Evolutionary conservation across 257 asterid species (phyloP).

Genomic region (Scutellaria barbata): DNA sequence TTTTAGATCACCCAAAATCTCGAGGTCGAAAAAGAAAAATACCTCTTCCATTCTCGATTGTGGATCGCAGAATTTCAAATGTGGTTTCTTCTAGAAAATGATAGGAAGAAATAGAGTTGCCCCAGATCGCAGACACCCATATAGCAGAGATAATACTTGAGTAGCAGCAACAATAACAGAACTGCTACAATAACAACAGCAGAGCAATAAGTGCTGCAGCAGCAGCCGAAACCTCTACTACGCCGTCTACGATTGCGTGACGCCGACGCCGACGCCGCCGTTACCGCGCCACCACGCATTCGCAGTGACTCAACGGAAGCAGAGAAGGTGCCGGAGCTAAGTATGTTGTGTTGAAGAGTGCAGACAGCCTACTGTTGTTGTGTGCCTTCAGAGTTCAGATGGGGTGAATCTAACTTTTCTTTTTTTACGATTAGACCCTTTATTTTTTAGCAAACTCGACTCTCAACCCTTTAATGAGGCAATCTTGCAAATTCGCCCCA

Average conservation of each 20-base stretch:
- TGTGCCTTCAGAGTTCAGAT: neutral
- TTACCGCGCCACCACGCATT: neutral
- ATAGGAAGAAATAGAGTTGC: neutral
- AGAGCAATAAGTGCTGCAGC: conserved; percentile 24
- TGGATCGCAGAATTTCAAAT: neutral
- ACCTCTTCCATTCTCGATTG: neutral
- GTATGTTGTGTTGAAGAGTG: too few species aligned
- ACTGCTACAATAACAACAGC: neutral
- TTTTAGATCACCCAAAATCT: neutral
- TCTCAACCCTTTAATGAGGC: too few species aligned
- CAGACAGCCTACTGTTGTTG: neutral
- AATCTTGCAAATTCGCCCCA: too few species aligned
- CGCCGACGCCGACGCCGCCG: conserved; percentile 1
- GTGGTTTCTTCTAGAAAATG: neutral
- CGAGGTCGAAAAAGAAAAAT: neutral
- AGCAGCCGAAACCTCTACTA: conserved; percentile 20
- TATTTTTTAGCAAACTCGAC: neutral
- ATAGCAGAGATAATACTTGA: neutral
- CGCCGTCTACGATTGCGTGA: conserved; percentile 25
- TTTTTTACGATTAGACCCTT: neutral
- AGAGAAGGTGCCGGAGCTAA: neutral
- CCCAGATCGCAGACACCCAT: neutral
- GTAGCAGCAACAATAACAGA: conserved; percentile 10
- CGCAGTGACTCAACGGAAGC: too few species aligned
- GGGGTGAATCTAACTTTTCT: neutral